Evolutionary conservation across 768 basidiomycete species (phyloP).

Genomic region (Rhizopogon vesiculosus): DNA sequence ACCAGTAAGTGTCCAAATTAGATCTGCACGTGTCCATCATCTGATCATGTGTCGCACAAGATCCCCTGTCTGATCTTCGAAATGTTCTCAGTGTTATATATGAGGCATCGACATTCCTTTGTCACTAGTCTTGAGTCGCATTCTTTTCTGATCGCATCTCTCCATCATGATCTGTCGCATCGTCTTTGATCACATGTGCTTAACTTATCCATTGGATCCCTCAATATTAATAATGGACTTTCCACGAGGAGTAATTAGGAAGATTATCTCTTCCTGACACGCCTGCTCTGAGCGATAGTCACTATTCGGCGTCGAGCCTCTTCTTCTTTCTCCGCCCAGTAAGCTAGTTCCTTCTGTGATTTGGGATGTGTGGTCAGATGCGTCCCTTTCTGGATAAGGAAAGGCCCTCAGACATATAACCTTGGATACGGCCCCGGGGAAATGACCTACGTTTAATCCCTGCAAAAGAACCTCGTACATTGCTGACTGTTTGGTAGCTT

Average conservation of each 20-base stretch:
- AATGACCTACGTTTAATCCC: slow-evolving; percentile 61
- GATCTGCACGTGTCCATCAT: slow-evolving; percentile 1
- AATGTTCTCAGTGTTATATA: background rate
- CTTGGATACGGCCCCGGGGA: background rate
- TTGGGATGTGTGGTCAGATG: slow-evolving; percentile 77
- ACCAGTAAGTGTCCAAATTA: slow-evolving; percentile 27
- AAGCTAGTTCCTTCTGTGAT: slow-evolving; percentile 79
- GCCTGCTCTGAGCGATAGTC: slow-evolving; percentile 29
- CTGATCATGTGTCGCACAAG: background rate
- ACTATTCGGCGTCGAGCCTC: slow-evolving; percentile 62
- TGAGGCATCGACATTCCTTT: slow-evolving; percentile 2
- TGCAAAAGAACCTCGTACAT: slow-evolving; percentile 77
- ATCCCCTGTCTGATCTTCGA: slow-evolving; percentile 2
- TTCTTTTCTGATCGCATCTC: background rate
- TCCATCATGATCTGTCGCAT: slow-evolving; percentile 9
- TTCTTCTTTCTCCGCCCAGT: slow-evolving; percentile 85
- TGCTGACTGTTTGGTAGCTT: slow-evolving; percentile 63
- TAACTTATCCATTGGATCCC: slow-evolving; percentile 17
- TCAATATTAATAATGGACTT: slow-evolving; percentile 10
- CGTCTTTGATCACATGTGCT: slow-evolving; percentile 5
- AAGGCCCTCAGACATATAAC: background rate
- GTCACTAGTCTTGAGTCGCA: background rate
- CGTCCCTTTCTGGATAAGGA: slow-evolving; percentile 48
- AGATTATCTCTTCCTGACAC: slow-evolving; percentile 13
- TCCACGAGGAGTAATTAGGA: slow-evolving; percentile 8